These are phyloP conservation scores for Triglochin maritima DNA, from an alignment of 106 monocot species.

Conservation along the genomic window DNA sequence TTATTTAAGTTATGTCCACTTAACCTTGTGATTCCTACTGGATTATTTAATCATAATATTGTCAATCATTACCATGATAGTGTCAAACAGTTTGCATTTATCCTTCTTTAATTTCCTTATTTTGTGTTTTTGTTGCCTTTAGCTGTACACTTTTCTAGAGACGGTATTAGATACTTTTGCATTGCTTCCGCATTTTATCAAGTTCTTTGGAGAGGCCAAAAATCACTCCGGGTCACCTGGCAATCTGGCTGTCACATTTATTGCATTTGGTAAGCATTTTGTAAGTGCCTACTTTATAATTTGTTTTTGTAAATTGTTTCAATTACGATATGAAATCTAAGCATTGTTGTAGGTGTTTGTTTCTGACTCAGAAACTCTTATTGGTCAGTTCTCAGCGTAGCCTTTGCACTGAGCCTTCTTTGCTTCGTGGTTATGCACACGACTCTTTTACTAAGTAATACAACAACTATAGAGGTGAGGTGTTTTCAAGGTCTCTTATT, in stretches of 20 bases:
- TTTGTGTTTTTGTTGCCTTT: neutral
- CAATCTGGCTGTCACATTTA: constrained; percentile 50
- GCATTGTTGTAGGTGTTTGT: neutral
- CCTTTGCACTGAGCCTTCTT: constrained; percentile 80
- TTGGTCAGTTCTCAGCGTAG: constrained; percentile 64
- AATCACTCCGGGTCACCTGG: constrained; percentile 44
- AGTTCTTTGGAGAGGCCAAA: constrained; percentile 54
- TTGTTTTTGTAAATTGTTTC: neutral
- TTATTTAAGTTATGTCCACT: too few relatives aligned
- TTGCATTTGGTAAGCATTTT: constrained; percentile 58
- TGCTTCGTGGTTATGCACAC: constrained; percentile 70
- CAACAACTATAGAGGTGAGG: constrained; percentile 84
- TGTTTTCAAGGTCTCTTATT: neutral
- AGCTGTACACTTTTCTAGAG: constrained; percentile 86
- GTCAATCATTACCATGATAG: too few relatives aligned
- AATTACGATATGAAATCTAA: neutral
- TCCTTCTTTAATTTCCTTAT: too few relatives aligned
- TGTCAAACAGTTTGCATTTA: too few relatives aligned
- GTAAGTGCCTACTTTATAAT: neutral
- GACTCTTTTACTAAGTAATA: constrained; percentile 72
- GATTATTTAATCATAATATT: too few relatives aligned
- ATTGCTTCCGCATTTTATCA: constrained; percentile 56
- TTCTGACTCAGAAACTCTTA: neutral
- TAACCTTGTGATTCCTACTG: too few relatives aligned
- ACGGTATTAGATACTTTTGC: constrained; percentile 52